Evolutionary conservation across 148 eudicot genomes (phyloP), one percentile per base, ranked within the genome.

Genomic region (Pouteria glomerata): DNA sequence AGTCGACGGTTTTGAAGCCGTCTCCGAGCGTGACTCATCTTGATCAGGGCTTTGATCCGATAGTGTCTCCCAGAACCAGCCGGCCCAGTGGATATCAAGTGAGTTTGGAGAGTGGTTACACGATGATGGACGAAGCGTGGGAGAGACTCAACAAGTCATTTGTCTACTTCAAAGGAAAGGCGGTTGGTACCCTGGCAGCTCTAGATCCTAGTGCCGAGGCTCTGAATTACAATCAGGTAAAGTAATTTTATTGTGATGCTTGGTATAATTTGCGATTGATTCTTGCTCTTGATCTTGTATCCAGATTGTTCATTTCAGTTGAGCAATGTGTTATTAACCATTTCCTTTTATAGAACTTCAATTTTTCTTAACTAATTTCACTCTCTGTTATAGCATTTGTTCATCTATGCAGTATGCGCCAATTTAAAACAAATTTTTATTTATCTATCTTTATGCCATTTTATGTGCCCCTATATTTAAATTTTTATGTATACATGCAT

Each of bases 121-220:
- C 27, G 62, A 78, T 85, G 86, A 68, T 81, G 86, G 81, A 69
- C 29, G 89, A 86, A 60, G 89, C 89, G 18, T 86, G 89, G 87
- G 80, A 81, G 55, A 73, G 75, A 42, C 66, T 86, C 58, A 63
- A 24, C 63, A 77, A 69, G 58, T 79, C 85, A 29, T 83, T 48
- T 37, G 81, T 86, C 8, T 74, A 8, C 61, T 83, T 57, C 73
- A 80, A 83, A 61, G 78, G 78, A 6, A 48, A 27, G 33, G 75
- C 81, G 10, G 85, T 86, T 27, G 89, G 89, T 4, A 79, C 85
- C n/a, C 62, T 86, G 1, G 89, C 89, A 67, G 85, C 83, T 70
- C 51, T 74, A 24, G 86, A 86, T 83, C 81, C 83, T 29, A 74
- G 76, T 53, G 83, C 66, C 18, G 86, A 83, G 57, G 77, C 81